Evolutionary conservation across 805 yeast genomes (phyloP).

Genomic region (Blastobotrys parvus): DNA sequence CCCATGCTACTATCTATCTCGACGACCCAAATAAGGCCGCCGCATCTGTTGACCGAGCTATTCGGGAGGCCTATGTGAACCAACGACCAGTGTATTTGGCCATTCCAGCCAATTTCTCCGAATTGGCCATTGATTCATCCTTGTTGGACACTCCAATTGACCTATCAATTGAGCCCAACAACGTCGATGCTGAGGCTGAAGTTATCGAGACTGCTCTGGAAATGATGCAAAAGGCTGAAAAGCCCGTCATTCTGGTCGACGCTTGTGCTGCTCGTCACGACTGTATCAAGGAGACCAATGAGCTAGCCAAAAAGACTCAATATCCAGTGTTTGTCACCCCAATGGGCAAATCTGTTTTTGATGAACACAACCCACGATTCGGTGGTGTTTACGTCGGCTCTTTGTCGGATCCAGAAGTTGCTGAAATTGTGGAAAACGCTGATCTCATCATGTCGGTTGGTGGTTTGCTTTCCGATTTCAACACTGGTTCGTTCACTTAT

Average conservation of each 20-base stretch:
- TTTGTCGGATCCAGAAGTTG: constrained; percentile 65
- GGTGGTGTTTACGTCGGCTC: constrained; percentile 85
- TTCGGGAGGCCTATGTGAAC: constrained; percentile 57
- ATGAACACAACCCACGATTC: constrained; percentile 63
- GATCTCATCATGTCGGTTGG: constrained; percentile 76
- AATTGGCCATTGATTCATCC: constrained; percentile 48
- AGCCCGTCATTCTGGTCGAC: constrained; percentile 73
- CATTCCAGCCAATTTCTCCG: constrained; percentile 74
- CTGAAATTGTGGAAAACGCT: constrained; percentile 61
- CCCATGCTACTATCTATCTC: constrained; percentile 57
- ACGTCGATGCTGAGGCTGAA: constrained; percentile 53
- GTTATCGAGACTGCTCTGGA: constrained; percentile 45
- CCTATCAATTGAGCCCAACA: constrained; percentile 49
- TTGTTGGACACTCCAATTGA: constrained; percentile 59
- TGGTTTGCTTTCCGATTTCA: constrained; percentile 78
- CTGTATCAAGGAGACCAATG: constrained; percentile 53
- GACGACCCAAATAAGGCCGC: constrained; percentile 61
- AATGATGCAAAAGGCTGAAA: constrained; percentile 48
- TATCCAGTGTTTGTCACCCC: constrained; percentile 83
- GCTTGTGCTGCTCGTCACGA: constrained; percentile 81
- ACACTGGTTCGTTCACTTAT: constrained; percentile 72
- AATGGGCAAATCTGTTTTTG: constrained; percentile 78
- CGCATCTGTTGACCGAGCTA: constrained; percentile 61
- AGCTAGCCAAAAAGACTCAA: constrained; percentile 57
- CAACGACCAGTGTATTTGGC: constrained; percentile 82